phyloP scores from a whole-genome alignment of 2,329 filamentous ascomycete species.

The Paecilomyces sp. region DNA sequence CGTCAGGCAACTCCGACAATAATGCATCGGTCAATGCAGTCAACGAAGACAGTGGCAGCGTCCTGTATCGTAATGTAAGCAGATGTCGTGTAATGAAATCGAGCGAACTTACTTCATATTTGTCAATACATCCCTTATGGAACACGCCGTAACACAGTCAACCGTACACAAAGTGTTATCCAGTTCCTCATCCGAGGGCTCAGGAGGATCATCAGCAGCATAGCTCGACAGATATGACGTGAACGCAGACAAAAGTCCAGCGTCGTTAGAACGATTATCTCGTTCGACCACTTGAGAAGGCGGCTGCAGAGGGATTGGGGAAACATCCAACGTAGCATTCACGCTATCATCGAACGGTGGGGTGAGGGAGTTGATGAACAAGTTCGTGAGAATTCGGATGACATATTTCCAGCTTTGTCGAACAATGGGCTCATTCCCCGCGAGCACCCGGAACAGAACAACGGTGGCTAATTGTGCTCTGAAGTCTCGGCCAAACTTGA shows the following conservation, averaged over 20 bases:
- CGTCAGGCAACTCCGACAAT: slow-evolving; percentile 78
- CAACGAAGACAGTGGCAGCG: slow-evolving; percentile 54
- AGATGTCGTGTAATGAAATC: slow-evolving; percentile 1
- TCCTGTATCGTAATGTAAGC: slow-evolving; percentile 36
- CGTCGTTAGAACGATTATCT: slow-evolving; percentile 67
- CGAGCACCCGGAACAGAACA: slow-evolving; percentile 88
- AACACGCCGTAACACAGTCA: slow-evolving; percentile 87
- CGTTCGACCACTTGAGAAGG: slow-evolving; percentile 91
- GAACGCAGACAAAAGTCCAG: slow-evolving; percentile 85
- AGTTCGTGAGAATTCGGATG: slow-evolving; percentile 84
- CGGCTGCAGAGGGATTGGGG: slow-evolving; percentile 79
- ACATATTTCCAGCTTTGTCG: slow-evolving; percentile 57
- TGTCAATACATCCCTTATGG: slow-evolving; percentile 71
- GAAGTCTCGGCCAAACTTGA: slow-evolving; percentile 90
- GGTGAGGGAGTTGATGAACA: slow-evolving; percentile 92
- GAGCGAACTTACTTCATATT: slow-evolving; percentile 61
- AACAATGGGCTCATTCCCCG: slow-evolving; percentile 73
- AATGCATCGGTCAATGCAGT: slow-evolving; percentile 63
- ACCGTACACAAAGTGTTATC: slow-evolving; percentile 93
- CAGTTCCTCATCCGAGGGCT: slow-evolving; percentile 93
- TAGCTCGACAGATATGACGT: slow-evolving; percentile 98
- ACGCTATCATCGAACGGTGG: slow-evolving; percentile 67
- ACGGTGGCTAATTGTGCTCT: slow-evolving; percentile 89
- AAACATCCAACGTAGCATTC: slow-evolving; percentile 61
- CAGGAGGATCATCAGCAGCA: slow-evolving; percentile 92